These are phyloP conservation scores for Corrigiola litoralis DNA, from an alignment of 179 eudicot genomes.

Conservation along the genomic window DNA sequence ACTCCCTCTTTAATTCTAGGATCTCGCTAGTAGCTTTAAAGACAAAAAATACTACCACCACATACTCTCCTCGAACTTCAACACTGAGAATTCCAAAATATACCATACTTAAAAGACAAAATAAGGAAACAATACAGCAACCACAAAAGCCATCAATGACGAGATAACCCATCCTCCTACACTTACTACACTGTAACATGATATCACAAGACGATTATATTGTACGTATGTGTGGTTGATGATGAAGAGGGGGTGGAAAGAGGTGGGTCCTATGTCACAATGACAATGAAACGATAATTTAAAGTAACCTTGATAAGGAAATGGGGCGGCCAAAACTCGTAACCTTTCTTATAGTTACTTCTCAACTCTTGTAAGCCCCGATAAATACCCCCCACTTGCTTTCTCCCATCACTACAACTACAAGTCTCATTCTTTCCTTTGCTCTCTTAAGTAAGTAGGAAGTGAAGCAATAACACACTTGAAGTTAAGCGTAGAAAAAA, in stretches of 20 bases:
- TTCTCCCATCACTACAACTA: background rate
- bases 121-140: too few species aligned
- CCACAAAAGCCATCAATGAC: background rate
- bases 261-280: slow-evolving; percentile 4
- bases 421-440: background rate
- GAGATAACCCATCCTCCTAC: background rate
- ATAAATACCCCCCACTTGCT: slow-evolving; percentile 18
- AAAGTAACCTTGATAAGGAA: too few species aligned
- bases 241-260: background rate
- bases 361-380: background rate
- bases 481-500: background rate
- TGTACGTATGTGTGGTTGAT: slow-evolving; percentile 14
- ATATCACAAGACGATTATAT: background rate
- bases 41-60: background rate
- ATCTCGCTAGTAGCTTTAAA: background rate
- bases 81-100: background rate
- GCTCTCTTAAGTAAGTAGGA: background rate
- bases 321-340: slow-evolving; percentile 26
- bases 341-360: background rate
- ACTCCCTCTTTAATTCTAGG: too few species aligned
- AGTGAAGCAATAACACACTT: too few species aligned
- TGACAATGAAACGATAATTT: slow-evolving; percentile 2
- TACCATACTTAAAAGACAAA: background rate
- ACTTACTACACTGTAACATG: background rate
- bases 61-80: background rate